Conservation (phyloP, 257 asterid species). For the Jacaranda copaia region DNA sequence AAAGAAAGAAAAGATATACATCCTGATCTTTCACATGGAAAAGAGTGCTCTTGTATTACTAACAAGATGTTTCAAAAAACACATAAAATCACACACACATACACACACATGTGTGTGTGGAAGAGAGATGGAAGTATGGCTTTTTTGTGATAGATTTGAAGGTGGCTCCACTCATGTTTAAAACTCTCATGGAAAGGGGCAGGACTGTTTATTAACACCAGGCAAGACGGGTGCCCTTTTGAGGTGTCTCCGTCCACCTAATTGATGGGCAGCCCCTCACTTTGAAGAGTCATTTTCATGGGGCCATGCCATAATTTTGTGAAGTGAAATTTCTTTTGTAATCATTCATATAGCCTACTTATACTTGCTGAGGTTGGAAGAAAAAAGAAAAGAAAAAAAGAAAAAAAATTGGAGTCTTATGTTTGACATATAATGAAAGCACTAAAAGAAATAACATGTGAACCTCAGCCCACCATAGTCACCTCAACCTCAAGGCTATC, state of each 20-base stretch:
- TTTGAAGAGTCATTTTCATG: slow-evolving; percentile 66
- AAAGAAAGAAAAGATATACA: slow-evolving; percentile 40
- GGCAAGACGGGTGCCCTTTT: slow-evolving; percentile 38
- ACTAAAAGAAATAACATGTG: too few relatives aligned
- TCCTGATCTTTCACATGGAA: too few relatives aligned
- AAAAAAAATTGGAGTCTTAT: neutral
- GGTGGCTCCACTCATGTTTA: slow-evolving; percentile 56
- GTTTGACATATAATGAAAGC: neutral
- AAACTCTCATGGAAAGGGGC: slow-evolving; percentile 43
- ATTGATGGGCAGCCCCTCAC: slow-evolving; percentile 39
- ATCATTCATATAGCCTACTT: neutral
- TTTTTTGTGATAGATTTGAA: slow-evolving; percentile 19
- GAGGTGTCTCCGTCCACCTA: slow-evolving; percentile 56
- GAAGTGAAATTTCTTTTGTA: neutral
- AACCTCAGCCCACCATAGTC: too few relatives aligned
- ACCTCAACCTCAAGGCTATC: too few relatives aligned
- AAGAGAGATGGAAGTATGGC: neutral
- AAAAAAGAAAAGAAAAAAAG: neutral
- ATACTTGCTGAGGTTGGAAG: neutral
- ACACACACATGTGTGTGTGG: neutral
- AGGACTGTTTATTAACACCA: slow-evolving; percentile 32
- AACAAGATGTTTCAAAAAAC: slow-evolving; percentile 41
- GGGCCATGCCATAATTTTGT: slow-evolving; percentile 19
- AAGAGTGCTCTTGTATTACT: neutral
- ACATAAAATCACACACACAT: neutral